Conservation (phyloP, 768 basidiomycete genomes). For the Trametes punicea region DNA sequence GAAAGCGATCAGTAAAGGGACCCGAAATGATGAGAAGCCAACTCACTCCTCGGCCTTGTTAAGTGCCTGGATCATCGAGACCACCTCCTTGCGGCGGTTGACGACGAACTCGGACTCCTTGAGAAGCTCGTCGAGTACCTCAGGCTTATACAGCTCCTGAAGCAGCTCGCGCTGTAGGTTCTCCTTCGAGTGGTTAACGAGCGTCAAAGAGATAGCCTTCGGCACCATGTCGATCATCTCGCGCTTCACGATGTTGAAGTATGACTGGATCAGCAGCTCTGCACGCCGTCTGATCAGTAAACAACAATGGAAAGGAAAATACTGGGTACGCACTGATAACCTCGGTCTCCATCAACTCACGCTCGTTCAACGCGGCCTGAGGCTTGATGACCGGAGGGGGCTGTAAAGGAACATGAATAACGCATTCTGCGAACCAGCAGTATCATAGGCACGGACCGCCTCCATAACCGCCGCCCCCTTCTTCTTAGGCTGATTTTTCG, state of each 20-base stretch:
- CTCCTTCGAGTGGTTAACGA: slow-evolving; percentile 93
- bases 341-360: slow-evolving; percentile 98
- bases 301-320: neutral
- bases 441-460: slow-evolving; percentile 37
- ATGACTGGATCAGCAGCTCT: slow-evolving; percentile 95
- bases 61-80: slow-evolving; percentile 88
- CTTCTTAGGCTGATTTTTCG: slow-evolving; percentile 61
- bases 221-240: slow-evolving; percentile 99
- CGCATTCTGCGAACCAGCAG: slow-evolving; percentile 11
- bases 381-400: slow-evolving; percentile 89
- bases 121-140: slow-evolving; percentile 89
- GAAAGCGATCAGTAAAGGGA: neutral
- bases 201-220: slow-evolving; percentile 87
- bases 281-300: slow-evolving; percentile 9
- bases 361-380: slow-evolving; percentile 84
- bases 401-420: slow-evolving; percentile 33
- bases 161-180: slow-evolving; percentile 90
- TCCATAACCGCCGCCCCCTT: slow-evolving; percentile 57
- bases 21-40: neutral
- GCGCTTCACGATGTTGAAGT: slow-evolving; percentile 97
- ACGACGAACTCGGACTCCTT: slow-evolving; percentile 94
- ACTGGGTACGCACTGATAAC: slow-evolving; percentile 86
- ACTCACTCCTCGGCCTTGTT: slow-evolving; percentile 96
- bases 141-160: slow-evolving; percentile 95
- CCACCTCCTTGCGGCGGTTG: slow-evolving; percentile 88